Evolutionary conservation across 139 green algal genomes (phyloP).

Genomic region (Desmodesmus armatus): DNA sequence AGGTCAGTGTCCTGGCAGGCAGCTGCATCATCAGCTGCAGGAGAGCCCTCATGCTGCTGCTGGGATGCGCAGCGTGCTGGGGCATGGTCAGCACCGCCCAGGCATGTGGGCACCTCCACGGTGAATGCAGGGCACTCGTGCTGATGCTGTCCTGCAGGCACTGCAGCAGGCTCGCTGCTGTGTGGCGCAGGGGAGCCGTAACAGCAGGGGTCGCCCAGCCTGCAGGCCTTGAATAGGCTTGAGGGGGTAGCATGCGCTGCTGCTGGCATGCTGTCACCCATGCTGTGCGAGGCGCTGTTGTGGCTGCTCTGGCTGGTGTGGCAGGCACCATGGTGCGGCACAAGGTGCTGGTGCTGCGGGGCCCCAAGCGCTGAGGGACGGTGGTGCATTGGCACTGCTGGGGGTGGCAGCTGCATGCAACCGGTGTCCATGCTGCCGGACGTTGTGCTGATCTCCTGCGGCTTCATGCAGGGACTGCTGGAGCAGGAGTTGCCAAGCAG

Average conservation of each 20-base stretch:
- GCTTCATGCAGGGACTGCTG: not conserved
- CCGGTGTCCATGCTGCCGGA: not conserved
- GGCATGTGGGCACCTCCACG: too few species aligned
- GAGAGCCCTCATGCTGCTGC: not conserved
- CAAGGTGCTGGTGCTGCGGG: not conserved
- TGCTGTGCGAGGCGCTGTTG: too few species aligned
- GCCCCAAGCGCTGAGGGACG: too few species aligned
- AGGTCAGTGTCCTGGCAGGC: too few species aligned
- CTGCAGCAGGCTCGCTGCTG: not conserved
- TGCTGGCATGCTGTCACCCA: too few species aligned
- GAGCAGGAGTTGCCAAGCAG: not conserved
- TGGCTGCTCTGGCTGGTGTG: not conserved
- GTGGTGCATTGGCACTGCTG: not conserved
- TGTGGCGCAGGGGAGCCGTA: too few species aligned
- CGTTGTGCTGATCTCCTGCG: slow-evolving; percentile 12
- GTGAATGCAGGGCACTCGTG: too few species aligned
- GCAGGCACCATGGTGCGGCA: not conserved
- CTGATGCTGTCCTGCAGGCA: not conserved
- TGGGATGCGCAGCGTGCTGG: not conserved
- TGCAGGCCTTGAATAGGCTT: too few species aligned
- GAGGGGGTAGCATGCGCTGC: too few species aligned
- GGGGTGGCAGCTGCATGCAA: not conserved
- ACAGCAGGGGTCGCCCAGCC: too few species aligned
- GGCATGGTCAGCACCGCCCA: not conserved
- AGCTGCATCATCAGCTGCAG: not conserved